Conservation (phyloP, 495 filamentous ascomycete species). For the Evansstolkia leycettana region DNA sequence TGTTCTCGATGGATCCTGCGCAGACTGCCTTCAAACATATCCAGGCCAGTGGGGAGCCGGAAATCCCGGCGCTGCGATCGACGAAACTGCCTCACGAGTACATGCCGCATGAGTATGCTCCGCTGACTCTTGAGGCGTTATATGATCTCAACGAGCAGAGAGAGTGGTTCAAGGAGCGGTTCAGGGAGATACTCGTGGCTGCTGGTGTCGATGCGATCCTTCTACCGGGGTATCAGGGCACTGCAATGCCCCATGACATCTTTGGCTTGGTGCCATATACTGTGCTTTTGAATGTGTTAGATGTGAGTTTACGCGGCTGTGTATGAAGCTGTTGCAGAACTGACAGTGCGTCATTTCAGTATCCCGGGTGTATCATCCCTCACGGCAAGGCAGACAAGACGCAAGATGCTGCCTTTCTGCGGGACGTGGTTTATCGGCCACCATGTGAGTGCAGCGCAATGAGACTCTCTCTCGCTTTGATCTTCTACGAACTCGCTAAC, state of each 20-base stretch:
- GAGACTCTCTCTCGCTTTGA: neutral
- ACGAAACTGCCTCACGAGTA: constrained; percentile 6
- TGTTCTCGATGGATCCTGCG: constrained; percentile 12
- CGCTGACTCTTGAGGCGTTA: constrained; percentile 6
- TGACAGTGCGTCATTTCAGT: constrained; percentile 9
- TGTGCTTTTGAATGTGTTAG: constrained; percentile 26
- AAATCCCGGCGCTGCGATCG: constrained; percentile 9
- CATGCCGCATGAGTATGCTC: constrained; percentile 5
- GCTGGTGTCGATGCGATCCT: constrained; percentile 29
- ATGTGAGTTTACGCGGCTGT: constrained; percentile 22
- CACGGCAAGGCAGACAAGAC: constrained; percentile 3
- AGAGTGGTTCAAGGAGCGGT: constrained; percentile 10
- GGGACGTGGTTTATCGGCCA: neutral
- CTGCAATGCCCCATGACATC: constrained; percentile 32
- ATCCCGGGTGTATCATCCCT: constrained; percentile 20
- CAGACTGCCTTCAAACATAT: constrained; percentile 10
- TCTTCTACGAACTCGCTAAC: neutral
- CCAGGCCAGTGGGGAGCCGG: constrained; percentile 11
- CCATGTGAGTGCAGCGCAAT: neutral
- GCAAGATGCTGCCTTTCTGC: neutral
- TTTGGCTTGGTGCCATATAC: constrained; percentile 32
- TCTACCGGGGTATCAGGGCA: constrained; percentile 25
- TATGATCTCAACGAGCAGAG: constrained; percentile 16
- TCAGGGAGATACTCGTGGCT: constrained; percentile 19
- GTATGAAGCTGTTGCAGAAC: neutral